Evolutionary conservation across 75 land plant species (phyloP).

Genomic region (Sequoia sempervirens): DNA sequence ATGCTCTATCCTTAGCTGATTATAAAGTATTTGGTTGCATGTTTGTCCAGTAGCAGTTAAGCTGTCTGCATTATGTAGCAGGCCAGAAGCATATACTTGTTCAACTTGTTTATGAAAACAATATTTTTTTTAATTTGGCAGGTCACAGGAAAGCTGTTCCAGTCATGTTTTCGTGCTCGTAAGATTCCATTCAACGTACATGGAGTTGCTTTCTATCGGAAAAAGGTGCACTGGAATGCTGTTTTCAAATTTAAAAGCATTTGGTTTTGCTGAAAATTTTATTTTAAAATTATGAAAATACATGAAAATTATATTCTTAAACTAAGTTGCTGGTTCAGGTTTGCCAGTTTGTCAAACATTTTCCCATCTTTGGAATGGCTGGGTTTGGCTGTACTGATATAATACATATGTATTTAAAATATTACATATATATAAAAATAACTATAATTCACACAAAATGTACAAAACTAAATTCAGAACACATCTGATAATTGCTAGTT

Average conservation of each 20-base stretch:
- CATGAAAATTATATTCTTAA: too few relatives aligned
- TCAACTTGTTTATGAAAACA: neutral
- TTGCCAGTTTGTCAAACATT: too few relatives aligned
- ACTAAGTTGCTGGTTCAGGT: too few relatives aligned
- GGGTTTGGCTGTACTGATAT: too few relatives aligned
- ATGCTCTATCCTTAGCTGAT: neutral
- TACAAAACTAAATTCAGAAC: too few relatives aligned
- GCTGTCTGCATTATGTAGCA: neutral
- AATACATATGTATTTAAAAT: too few relatives aligned
- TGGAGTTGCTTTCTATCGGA: constrained; percentile 95
- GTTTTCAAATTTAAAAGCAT: neutral
- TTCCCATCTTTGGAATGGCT: too few relatives aligned
- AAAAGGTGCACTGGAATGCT: constrained; percentile 57
- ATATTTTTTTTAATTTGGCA: constrained; percentile 17
- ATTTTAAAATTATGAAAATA: too few relatives aligned
- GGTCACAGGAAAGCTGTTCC: constrained; percentile 90
- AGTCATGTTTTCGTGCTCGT: constrained; percentile 67
- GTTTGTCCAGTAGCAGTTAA: neutral
- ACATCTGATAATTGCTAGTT: too few relatives aligned
- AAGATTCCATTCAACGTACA: constrained; percentile 95
- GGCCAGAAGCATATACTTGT: neutral
- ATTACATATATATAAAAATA: too few relatives aligned
- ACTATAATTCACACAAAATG: too few relatives aligned
- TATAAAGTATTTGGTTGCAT: neutral
- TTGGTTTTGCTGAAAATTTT: too few relatives aligned